A percentile compares a stretch with the other conserved stretches of the same genome.
Evolutionary conservation across 306 rosid species (phyloP).

Genomic region (Inga oerstediana): DNA sequence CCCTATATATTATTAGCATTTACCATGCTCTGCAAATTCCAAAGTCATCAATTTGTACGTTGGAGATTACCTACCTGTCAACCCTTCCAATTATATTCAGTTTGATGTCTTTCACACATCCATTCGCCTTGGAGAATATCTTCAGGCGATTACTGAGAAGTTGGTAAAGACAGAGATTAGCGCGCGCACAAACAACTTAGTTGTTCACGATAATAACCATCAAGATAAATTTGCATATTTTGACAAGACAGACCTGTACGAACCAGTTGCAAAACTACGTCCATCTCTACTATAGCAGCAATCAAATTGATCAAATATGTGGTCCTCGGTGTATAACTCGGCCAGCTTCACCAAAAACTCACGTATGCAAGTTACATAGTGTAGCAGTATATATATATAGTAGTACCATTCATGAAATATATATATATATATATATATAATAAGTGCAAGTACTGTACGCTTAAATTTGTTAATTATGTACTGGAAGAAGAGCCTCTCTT

Average conservation of each 20-base stretch:
- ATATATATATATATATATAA: background rate
- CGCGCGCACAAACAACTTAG: constrained; percentile 12
- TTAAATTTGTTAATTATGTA: background rate
- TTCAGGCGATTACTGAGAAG: constrained; percentile 57
- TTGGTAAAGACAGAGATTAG: constrained; percentile 9
- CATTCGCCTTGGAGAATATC: constrained; percentile 48
- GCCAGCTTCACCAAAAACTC: constrained; percentile 49
- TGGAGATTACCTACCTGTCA: background rate
- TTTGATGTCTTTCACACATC: constrained; percentile 53
- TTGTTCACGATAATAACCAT: background rate
- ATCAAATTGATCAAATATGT: constrained; percentile 68
- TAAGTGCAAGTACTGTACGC: background rate
- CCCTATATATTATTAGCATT: background rate
- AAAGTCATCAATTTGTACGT: background rate
- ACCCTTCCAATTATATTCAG: constrained; percentile 42
- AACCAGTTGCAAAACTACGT: constrained; percentile 68
- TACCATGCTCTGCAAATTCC: background rate
- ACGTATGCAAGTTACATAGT: background rate
- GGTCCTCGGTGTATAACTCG: constrained; percentile 61
- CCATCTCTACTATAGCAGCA: constrained; percentile 71
- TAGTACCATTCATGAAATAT: background rate
- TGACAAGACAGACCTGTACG: constrained; percentile 55
- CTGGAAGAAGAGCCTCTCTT: constrained; percentile 1
- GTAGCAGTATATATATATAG: no score
- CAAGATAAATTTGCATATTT: constrained; percentile 12